These are phyloP conservation scores for Aspergillus sp. DNA, from an alignment of 2,329 filamentous ascomycete species.

Conservation along the genomic window DNA sequence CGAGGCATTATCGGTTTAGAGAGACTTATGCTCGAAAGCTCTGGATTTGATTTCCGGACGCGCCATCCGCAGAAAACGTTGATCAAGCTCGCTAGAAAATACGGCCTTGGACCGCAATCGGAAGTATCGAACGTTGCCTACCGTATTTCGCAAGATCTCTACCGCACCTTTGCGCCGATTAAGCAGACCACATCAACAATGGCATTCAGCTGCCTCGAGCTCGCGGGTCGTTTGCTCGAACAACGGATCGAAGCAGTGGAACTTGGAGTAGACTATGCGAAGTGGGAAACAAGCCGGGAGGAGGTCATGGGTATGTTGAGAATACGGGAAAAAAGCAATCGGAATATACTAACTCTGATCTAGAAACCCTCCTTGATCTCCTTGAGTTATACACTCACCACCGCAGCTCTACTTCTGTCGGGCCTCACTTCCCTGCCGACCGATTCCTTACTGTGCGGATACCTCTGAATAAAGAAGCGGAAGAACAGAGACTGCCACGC, in stretches of 20 bases:
- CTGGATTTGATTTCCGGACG: constrained; percentile 90
- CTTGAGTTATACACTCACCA: constrained; percentile 92
- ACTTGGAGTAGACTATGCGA: constrained; percentile 50
- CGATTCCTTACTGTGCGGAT: constrained; percentile 86
- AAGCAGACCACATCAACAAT: constrained; percentile 87
- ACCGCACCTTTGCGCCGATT: constrained; percentile 87
- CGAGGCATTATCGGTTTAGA: constrained; percentile 86
- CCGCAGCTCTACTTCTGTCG: constrained; percentile 70
- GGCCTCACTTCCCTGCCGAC: constrained; percentile 69
- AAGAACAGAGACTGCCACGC: constrained; percentile 60
- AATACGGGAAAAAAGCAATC: constrained; percentile 8
- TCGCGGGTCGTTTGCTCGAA: constrained; percentile 69
- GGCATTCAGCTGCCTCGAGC: constrained; percentile 77
- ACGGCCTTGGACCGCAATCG: constrained; percentile 53
- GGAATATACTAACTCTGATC: constrained; percentile 24
- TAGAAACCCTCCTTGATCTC: constrained; percentile 83
- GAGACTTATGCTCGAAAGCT: constrained; percentile 86
- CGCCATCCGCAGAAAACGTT: constrained; percentile 83
- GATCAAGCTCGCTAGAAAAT: constrained; percentile 70
- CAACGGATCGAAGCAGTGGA: constrained; percentile 53
- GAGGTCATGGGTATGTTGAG: constrained; percentile 50
- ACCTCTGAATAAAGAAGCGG: constrained; percentile 76
- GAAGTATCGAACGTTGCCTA: constrained; percentile 69
- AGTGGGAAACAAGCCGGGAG: constrained; percentile 46
- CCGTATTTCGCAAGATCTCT: constrained; percentile 81